Evolutionary conservation across 179 eudicot species (phyloP).

Genomic region (Drosera spatulata): DNA sequence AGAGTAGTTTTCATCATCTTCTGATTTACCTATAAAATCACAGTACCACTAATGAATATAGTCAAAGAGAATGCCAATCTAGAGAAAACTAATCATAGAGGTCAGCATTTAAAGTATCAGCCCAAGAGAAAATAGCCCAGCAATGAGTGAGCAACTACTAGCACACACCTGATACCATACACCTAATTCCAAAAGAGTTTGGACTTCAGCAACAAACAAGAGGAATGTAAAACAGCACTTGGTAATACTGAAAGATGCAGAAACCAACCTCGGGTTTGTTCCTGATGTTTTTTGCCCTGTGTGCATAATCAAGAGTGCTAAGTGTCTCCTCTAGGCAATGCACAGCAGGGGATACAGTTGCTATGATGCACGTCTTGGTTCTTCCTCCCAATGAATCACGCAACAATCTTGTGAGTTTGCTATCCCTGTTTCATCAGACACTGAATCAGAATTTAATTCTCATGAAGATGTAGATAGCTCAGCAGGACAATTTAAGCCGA

Average conservation of each 20-base stretch:
- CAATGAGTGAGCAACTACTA: no score
- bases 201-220: no score
- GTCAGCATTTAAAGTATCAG: no score
- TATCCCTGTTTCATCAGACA: conserved; percentile 45
- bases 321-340: conserved; percentile 96
- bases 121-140: no score
- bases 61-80: background rate
- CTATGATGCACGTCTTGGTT: conserved; percentile 98
- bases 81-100: background rate
- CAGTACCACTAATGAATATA: background rate
- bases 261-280: conserved; percentile 88
- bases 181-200: no score
- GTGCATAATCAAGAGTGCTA: conserved; percentile 96
- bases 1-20: conserved; percentile 98
- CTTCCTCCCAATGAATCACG: conserved; percentile 98
- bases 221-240: background rate
- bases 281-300: conserved; percentile 85
- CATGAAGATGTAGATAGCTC: background rate
- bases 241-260: background rate
- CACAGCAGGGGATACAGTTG: conserved; percentile 98
- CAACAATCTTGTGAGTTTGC: conserved; percentile 93
- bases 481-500: background rate
- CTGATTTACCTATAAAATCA: conserved; percentile 61
- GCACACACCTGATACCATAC: no score
- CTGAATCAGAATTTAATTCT: background rate